Conservation (phyloP, 1,139 yeast species). For the Debaryomyces psychrophilus region DNA sequence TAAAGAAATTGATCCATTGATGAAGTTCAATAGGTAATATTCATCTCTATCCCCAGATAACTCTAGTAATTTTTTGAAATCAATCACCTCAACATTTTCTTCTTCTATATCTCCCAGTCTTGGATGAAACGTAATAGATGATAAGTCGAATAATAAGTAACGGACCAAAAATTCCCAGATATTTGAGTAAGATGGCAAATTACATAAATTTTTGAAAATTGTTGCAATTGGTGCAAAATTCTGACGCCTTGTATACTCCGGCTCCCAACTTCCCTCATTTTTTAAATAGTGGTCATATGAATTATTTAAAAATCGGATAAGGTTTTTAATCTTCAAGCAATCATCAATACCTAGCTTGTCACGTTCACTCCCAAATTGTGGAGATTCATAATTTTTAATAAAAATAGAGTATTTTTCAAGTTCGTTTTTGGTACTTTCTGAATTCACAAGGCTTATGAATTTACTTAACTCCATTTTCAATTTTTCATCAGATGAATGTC, state of each 20-base stretch:
- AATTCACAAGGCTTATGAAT: slow-evolving; percentile 30
- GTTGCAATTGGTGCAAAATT: slow-evolving; percentile 10
- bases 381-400: slow-evolving; percentile 24
- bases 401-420: slow-evolving; percentile 27
- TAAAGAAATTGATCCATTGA: slow-evolving; percentile 31
- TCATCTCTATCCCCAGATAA: slow-evolving; percentile 23
- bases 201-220: slow-evolving; percentile 24
- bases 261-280: neutral
- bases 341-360: slow-evolving; percentile 33
- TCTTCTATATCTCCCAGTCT: slow-evolving; percentile 17
- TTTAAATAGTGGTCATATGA: slow-evolving; percentile 8
- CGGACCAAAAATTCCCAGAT: slow-evolving; percentile 41
- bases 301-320: slow-evolving; percentile 29
- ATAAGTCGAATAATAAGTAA: slow-evolving; percentile 46
- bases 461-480: slow-evolving; percentile 37
- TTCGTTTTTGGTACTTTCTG: slow-evolving; percentile 19
- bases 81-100: slow-evolving; percentile 23
- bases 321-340: slow-evolving; percentile 39
- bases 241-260: neutral
- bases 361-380: slow-evolving; percentile 22
- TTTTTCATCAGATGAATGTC: slow-evolving; percentile 29
- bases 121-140: slow-evolving; percentile 30
- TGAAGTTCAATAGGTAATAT: slow-evolving; percentile 26
- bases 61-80: slow-evolving; percentile 28
- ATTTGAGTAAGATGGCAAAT: slow-evolving; percentile 22